Evolutionary conservation across 164 flowering plant genomes (phyloP), one percentile per base, ranked within the genome.

Genomic region (Chimonanthus salicifolius): DNA sequence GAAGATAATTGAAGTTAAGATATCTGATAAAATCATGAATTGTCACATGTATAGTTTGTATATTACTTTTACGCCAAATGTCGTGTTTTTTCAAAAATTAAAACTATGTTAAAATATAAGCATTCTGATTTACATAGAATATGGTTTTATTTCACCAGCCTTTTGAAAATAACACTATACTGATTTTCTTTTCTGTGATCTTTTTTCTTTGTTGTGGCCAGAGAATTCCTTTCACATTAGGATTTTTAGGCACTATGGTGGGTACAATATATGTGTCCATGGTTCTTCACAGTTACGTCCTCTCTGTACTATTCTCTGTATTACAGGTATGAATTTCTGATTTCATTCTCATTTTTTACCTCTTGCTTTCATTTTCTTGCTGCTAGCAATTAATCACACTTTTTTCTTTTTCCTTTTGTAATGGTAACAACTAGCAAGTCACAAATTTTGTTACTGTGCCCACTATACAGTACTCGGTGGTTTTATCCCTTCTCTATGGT

Each of bases 261-360:
- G 97, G 95, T 60, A 91, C 99, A 58, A 84, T 94, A 65, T 94
- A 94, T 81, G 97, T 92, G 63, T 95, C 98, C 76, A 93, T 95
- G 94, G 92, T 89, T 79, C 97, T 95, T 73, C 98, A 93, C 79
- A 93, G 94, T 84, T 95, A 95, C 76, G 65, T 93, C 66, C 87
- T 95, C 50, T 91, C 99, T 49, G 94, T 93, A 78, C 79, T 93
- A 67, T 95, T 93, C 72, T 91, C 96, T 67, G 93, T 84, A 54
- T 51, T 93, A 74, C 97, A 93, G 98, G 99, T 92, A 87, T 69
- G 8, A n/a, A 46, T 49, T 33, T 33, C 33, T 33, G 33, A 58
- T 44, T 46, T 66, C 20, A 6, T 63, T 1, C 50, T 69, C 45
- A 63, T 51, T 46, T 5, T 11, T 4, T 5, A 4, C 21, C 10